Base-by-base conservation (phyloP, 1,284 basidiomycete genomes). In the Erythrobasidium hasegawianum region DNA sequence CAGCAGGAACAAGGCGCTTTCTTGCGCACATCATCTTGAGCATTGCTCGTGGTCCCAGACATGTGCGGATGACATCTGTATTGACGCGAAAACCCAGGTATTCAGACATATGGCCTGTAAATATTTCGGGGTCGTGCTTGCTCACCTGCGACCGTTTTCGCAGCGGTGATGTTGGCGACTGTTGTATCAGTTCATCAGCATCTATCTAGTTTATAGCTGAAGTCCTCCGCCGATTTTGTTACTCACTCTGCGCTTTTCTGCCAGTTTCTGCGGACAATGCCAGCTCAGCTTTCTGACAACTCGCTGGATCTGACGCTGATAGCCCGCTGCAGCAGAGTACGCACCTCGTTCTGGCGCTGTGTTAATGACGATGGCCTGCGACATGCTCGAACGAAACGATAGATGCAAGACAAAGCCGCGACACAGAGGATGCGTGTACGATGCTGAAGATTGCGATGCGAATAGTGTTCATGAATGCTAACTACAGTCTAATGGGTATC, bases 61-160 rank as follows among this genome's bases (percentile, higher is more conserved):
- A 98, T 73, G 94, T 97, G 70, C 94, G 81, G 74, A 98, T 97
- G n/a, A 98, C 93, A 83, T 97, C 95, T 72, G 95, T 90, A 1
- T 10, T 54, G 38, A 22, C 41, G 20, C 22, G 57, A 41, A 60
- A 53, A 18, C 43, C 9, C 7, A 4, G 13, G 43, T 54, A 18
- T 22, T 45, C 38, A 33, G 43, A 10, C 58, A 38, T n/a, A 7
- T 52, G 38, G 33, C 20, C 41, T 16, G 33, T 33, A 33, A 33
- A 33, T 33, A 33, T 33, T 33, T 33, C 33, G 33, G 11, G 33
- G 4, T 33, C 33, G 5, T 33, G 33, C 33, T 33, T 33, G 33
- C 33, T 33, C 59, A 91, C 91, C 84, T 24, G 68, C 68, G 0
- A 69, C 68, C 10, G 65, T 67, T 50, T 98, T 98, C 52, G 93